These are phyloP conservation scores for Leccinum longicurvipes DNA, from an alignment of 768 basidiomycete genomes.

Conservation along the genomic window DNA sequence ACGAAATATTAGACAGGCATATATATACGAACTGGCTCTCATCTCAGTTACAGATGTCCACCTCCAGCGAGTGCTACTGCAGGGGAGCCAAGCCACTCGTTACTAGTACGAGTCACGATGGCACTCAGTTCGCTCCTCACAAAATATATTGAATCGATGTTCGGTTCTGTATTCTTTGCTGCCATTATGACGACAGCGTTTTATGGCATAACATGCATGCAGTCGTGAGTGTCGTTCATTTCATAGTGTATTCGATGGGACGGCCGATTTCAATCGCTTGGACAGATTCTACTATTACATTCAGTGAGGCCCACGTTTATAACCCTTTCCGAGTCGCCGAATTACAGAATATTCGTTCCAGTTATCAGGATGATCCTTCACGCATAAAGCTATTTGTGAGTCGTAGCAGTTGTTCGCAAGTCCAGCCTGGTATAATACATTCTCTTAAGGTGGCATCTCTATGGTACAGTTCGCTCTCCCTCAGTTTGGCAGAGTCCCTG, in stretches of 20 bases:
- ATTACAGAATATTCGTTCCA: not conserved
- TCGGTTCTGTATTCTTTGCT: not conserved
- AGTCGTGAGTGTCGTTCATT: not conserved
- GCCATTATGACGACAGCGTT: not conserved
- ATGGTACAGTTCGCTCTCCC: not conserved
- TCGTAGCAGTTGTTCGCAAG: not conserved
- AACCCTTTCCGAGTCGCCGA: not conserved
- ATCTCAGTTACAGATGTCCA: not conserved
- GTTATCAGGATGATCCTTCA: slow-evolving; percentile 4
- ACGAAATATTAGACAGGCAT: not conserved
- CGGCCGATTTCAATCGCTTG: not conserved
- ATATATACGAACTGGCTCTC: not conserved
- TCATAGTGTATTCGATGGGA: not conserved
- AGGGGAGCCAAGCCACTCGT: not conserved
- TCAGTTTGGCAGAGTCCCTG: not conserved
- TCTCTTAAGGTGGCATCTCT: slow-evolving; percentile 6
- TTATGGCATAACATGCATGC: not conserved
- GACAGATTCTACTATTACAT: not conserved
- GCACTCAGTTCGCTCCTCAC: not conserved
- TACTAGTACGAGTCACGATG: not conserved
- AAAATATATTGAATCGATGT: not conserved
- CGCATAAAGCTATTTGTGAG: slow-evolving; percentile 14
- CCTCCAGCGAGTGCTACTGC: not conserved
- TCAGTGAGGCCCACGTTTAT: not conserved
- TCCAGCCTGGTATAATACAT: not conserved